These are phyloP conservation scores for Kappamyces sp. DNA, from an alignment of 192 early-diverging fungal species.

Conservation along the genomic window DNA sequence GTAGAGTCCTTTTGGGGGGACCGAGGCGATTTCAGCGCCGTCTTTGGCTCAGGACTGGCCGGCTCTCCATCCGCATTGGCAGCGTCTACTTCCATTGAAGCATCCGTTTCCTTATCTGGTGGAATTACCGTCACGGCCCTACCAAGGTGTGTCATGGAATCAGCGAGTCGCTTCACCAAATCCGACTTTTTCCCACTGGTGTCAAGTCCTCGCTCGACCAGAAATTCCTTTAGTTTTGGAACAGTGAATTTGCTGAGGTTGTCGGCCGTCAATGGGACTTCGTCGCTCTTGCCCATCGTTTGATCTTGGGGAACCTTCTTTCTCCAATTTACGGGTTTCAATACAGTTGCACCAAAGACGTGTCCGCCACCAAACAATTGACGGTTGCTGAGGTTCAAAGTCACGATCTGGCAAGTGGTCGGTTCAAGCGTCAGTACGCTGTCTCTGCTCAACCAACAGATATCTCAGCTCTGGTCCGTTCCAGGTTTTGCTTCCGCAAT, in stretches of 20 bases:
- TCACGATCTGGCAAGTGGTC: too few relatives aligned
- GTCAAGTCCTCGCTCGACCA: neutral
- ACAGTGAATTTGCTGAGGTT: slow-evolving; percentile 3
- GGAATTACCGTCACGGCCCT: neutral
- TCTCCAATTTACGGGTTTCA: too few relatives aligned
- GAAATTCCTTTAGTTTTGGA: neutral
- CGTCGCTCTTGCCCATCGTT: neutral
- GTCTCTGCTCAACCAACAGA: too few relatives aligned
- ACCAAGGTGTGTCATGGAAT: slow-evolving; percentile 1
- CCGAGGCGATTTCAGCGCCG: neutral
- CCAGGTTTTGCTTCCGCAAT: too few relatives aligned
- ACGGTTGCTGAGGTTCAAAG: too few relatives aligned
- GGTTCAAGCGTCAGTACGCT: too few relatives aligned
- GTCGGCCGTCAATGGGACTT: neutral
- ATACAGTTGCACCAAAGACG: too few relatives aligned
- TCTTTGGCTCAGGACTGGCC: neutral
- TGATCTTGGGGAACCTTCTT: too few relatives aligned
- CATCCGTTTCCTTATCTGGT: neutral
- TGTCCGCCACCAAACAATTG: too few relatives aligned
- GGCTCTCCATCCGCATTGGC: neutral
- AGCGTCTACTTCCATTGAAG: neutral
- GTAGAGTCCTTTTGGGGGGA: too few relatives aligned
- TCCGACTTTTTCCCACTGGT: slow-evolving; percentile 4
- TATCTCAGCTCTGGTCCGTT: too few relatives aligned
- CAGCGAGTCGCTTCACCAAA: slow-evolving; percentile 9